Percentiles rank a stretch among this genome's conserved stretches.
These are phyloP conservation scores for Cordyceps farinosa DNA, from an alignment of 2,329 filamentous ascomycete genomes.

Conservation along the genomic window DNA sequence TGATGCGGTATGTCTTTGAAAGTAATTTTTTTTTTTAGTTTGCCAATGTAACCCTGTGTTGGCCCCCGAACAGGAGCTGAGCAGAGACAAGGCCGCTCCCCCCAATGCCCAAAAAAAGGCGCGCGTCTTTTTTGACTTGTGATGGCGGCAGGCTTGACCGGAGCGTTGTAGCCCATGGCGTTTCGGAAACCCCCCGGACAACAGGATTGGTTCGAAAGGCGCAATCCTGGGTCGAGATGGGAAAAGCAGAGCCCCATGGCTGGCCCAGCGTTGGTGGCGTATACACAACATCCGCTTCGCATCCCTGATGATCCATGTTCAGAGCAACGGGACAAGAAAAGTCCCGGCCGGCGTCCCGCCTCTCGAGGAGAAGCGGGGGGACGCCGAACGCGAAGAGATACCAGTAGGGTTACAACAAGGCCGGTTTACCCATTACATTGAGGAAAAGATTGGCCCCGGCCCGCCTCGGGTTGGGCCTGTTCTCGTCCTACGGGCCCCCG, in stretches of 20 bases:
- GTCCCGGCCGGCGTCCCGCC: too few species aligned
- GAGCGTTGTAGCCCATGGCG: background rate
- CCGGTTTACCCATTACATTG: background rate
- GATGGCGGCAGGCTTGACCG: background rate
- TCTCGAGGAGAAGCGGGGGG: background rate
- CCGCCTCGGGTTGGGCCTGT: background rate
- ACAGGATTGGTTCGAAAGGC: background rate
- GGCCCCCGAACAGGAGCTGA: background rate
- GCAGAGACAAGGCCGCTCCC: too few species aligned
- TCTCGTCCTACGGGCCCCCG: background rate
- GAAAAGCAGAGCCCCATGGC: too few species aligned
- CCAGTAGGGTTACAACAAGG: background rate
- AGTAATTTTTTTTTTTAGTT: background rate
- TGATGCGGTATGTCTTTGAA: background rate
- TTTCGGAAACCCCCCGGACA: too few species aligned
- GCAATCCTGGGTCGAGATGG: background rate
- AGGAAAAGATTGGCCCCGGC: background rate
- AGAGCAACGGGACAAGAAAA: too few species aligned
- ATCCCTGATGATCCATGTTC: too few species aligned
- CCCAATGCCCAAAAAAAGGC: background rate
- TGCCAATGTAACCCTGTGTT: constrained; percentile 10
- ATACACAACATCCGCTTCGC: too few species aligned
- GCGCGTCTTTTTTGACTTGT: constrained; percentile 4
- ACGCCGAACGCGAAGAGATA: too few species aligned
- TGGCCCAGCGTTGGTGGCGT: too few species aligned